Base-by-base conservation (phyloP, 371 early-diverging fungal genomes). In the Mortierella sp. region DNA sequence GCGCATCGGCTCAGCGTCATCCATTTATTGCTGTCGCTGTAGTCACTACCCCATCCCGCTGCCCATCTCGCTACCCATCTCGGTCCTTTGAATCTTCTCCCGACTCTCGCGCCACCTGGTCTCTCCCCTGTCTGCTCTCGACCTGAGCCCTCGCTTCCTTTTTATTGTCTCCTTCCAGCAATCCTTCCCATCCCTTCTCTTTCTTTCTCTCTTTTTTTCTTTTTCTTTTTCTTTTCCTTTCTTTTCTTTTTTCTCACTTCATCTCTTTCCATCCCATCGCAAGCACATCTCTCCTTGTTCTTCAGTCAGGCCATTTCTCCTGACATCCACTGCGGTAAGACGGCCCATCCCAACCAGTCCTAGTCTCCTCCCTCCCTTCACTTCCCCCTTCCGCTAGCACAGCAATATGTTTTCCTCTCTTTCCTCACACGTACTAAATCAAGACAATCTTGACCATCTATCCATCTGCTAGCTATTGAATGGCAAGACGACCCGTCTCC, bases 401-500 rank as follows among this genome's bases (percentile, higher is more conserved):
- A 25, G n/a, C 26, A 18, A 47, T 26, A 9, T 26, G 47, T 30
- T 62, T 50, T 25, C 44, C 23, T 48, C 43, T 14, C 28, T 30
- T 15, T 16, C 44, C 18, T n/a, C n/a, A n/a, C n/a, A n/a, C n/a
- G n/a, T n/a, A n/a, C n/a, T n/a, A n/a, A n/a, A n/a, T n/a, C n/a
- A n/a, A n/a, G n/a, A n/a, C n/a, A n/a, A n/a, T n/a, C n/a, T n/a
- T n/a, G n/a, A n/a, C n/a, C n/a, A n/a, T n/a, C n/a, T n/a, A n/a
- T n/a, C n/a, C n/a, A 9, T 37, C 37, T 37, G 37, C 37, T 9
- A 37, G n/a, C n/a, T n/a, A n/a, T 60, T 68, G 75, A 68, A 74
- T 74, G 75, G 75, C 75, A 37, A 63, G 75, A 74, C 75, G 75
- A 26, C 75, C 75, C 44, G 74, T 74, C 55, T 74, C 75, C 69